Evolutionary conservation across 345 rosid species (phyloP), one percentile per base, ranked within the genome.

Genomic region (Excoecaria agallocha): DNA sequence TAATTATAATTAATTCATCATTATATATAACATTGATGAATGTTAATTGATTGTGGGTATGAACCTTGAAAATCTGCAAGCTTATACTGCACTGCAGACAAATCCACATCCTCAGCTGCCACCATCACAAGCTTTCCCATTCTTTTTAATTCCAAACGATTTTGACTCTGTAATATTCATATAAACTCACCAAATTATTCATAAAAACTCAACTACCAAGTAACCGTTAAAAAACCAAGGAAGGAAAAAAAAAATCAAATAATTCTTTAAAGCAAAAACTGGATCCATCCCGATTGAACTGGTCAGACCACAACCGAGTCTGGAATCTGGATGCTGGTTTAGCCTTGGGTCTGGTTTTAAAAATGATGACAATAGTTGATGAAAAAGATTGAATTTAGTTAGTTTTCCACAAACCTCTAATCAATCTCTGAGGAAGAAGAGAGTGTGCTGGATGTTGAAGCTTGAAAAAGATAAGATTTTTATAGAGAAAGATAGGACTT

Each of bases 91-190:
- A 90, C 86, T 30, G 73, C 1, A 15, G 93, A 83, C 74, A 86
- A 73, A 78, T 91, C 94, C 37, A 91, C 52, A 54, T 90, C 77
- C 43, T 79, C 76, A 7, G 87, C 93, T 6, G 86, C 89, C 71
- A 76, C 70, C 93, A 88, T 77, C 39, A 82, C 85, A 37, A 76
- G 77, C 69, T 85, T 86, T 57, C 87, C 91, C 93, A 92, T 30
- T 30, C 24, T 70, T 41, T 64, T 64, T 25, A 30, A 30, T 30
- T 30, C 30, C 30, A 30, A 30, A 30, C 30, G 2, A 30, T 30
- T 30, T 30, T 30, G 30, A 30, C 30, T 30, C 30, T 30, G 2
- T 30, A 30, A 30, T 30, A 30, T 30, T 30, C 30, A 30, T 2
- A 30, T 30, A 30, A 30, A 30, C 30, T 30, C 30, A 30, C 30